These are phyloP conservation scores for Trichoderma gamsii DNA, from an alignment of 495 filamentous ascomycete species.

Conservation along the genomic window DNA sequence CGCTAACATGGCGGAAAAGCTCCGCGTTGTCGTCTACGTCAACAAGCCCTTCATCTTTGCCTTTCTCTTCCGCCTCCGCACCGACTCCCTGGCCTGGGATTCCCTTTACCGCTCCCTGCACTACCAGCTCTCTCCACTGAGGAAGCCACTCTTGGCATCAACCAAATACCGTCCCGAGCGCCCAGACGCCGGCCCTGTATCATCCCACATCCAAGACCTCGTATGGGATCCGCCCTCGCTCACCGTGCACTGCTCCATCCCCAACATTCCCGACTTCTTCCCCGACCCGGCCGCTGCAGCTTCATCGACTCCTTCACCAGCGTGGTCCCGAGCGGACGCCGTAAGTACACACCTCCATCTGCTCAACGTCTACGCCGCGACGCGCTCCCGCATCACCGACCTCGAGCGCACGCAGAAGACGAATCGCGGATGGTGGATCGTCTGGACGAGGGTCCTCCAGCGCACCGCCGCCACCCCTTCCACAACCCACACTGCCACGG, in stretches of 20 bases:
- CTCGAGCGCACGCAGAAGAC: constrained; percentile 89
- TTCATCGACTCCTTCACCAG: background rate
- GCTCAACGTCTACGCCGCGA: constrained; percentile 64
- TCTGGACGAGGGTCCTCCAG: constrained; percentile 73
- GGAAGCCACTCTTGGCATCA: constrained; percentile 60
- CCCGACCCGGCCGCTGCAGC: background rate
- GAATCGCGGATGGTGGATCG: constrained; percentile 89
- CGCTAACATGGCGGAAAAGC: constrained; percentile 45
- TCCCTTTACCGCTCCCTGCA: constrained; percentile 77
- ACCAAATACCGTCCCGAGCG: constrained; percentile 50
- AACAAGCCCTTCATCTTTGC: constrained; percentile 87
- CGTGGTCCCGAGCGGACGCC: constrained; percentile 81
- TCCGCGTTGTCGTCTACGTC: constrained; percentile 66
- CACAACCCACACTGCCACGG: background rate
- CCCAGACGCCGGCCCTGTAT: constrained; percentile 32
- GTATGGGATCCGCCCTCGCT: constrained; percentile 75
- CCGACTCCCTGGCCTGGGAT: constrained; percentile 58
- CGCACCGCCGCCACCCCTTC: constrained; percentile 19
- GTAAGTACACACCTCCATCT: constrained; percentile 85
- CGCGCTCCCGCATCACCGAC: constrained; percentile 52
- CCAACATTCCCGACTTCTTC: constrained; percentile 68
- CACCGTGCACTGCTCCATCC: constrained; percentile 77
- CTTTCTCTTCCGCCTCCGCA: constrained; percentile 72
- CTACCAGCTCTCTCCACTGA: constrained; percentile 71
- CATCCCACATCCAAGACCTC: constrained; percentile 68